phyloP scores from a whole-genome alignment of 139 green algal species.

The Tetraselmis chui region DNA sequence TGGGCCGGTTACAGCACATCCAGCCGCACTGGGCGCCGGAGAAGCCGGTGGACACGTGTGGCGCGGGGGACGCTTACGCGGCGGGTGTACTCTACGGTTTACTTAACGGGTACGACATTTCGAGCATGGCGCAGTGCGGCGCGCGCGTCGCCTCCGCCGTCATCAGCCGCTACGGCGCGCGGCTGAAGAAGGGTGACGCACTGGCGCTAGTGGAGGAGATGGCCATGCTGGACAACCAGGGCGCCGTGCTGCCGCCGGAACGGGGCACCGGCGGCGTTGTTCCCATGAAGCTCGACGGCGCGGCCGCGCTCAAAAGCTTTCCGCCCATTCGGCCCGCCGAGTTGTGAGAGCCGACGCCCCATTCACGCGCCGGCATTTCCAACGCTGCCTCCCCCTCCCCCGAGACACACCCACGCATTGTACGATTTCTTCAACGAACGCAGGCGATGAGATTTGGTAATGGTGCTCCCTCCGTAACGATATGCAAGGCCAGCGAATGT shows the following conservation, averaged over 20 bases:
- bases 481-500: too few species aligned
- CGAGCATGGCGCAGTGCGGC: slow-evolving; percentile 49
- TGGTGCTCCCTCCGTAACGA: too few species aligned
- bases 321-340: neutral
- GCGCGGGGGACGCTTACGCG: slow-evolving; percentile 77
- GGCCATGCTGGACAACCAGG: neutral
- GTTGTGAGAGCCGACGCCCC: too few species aligned
- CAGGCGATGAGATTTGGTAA: too few species aligned
- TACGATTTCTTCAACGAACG: too few species aligned
- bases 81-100: slow-evolving; percentile 60
- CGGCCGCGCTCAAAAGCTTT: neutral
- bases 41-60: slow-evolving; percentile 81
- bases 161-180: slow-evolving; percentile 52
- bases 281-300: neutral
- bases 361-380: too few species aligned
- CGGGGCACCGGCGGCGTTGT: neutral
- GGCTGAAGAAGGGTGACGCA: slow-evolving; percentile 52
- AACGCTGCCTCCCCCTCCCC: too few species aligned
- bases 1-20: slow-evolving; percentile 37
- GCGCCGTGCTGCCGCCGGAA: neutral
- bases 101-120: slow-evolving; percentile 42
- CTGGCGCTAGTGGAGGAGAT: slow-evolving; percentile 29
- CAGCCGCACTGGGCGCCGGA: slow-evolving; percentile 56
- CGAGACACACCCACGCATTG: too few species aligned
- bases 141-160: slow-evolving; percentile 56